A percentile compares a stretch with the other conserved stretches of the same genome.
Conservation (phyloP, 2,329 filamentous ascomycete species). For the Aspergillus terreus region DNA sequence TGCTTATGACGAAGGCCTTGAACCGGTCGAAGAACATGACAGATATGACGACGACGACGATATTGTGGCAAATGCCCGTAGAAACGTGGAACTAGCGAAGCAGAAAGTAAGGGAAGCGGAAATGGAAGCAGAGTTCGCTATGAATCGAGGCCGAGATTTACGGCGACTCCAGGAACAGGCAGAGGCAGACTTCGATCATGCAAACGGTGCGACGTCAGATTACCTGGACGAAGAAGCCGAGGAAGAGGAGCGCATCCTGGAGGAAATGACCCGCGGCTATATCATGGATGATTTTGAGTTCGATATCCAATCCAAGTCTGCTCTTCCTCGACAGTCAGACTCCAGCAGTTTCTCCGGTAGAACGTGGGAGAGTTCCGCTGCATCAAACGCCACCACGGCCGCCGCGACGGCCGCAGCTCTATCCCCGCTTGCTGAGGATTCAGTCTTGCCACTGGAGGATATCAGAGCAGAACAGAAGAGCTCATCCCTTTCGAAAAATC, state of each 20-base stretch:
- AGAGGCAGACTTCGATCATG: constrained; percentile 17
- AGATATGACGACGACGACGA: constrained; percentile 29
- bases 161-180: constrained; percentile 39
- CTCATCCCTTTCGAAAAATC: constrained; percentile 31
- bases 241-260: constrained; percentile 71
- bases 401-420: constrained; percentile 64
- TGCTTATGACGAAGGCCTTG: constrained; percentile 88
- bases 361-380: constrained; percentile 77
- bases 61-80: constrained; percentile 50
- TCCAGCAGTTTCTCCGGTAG: constrained; percentile 74
- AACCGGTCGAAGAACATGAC: constrained; percentile 53
- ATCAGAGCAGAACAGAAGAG: constrained; percentile 31
- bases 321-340: constrained; percentile 72
- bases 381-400: constrained; percentile 66
- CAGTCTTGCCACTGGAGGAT: constrained; percentile 35
- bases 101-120: constrained; percentile 72
- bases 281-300: constrained; percentile 80
- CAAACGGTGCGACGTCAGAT: constrained; percentile 33
- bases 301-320: constrained; percentile 63
- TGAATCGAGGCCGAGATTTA: constrained; percentile 59
- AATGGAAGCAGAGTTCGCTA: constrained; percentile 61
- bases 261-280: constrained; percentile 84
- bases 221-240: constrained; percentile 63
- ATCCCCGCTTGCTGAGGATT: constrained; percentile 68
- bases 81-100: constrained; percentile 70